Evolutionary conservation across 495 filamentous ascomycete genomes (phyloP).

Genomic region (Neurospora terricola): DNA sequence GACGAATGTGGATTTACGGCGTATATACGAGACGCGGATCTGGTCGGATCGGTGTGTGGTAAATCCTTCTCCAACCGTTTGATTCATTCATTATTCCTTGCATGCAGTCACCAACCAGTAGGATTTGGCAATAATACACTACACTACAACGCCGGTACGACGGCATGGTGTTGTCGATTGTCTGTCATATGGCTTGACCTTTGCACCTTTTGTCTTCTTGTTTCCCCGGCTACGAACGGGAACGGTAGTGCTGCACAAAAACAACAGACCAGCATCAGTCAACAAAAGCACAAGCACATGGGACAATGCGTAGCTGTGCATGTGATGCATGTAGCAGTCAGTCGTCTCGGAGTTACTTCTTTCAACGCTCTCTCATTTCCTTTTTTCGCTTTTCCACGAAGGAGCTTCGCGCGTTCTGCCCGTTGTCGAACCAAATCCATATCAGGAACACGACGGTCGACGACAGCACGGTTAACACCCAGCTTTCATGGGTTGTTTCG

Average conservation of each 20-base stretch:
- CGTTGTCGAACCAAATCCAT: neutral
- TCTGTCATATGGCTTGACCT: neutral
- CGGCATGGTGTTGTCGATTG: neutral
- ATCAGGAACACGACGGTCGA: neutral
- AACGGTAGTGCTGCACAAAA: neutral
- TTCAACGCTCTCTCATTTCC: neutral
- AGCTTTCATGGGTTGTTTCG: neutral
- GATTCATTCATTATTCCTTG: neutral
- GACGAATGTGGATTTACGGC: neutral
- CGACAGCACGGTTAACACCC: neutral
- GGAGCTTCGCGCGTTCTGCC: neutral
- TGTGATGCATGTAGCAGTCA: neutral
- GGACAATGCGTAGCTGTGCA: neutral
- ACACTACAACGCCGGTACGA: neutral
- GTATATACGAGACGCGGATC: neutral
- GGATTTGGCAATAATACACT: neutral
- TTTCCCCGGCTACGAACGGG: neutral
- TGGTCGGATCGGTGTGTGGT: neutral
- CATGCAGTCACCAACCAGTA: neutral
- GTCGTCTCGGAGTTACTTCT: neutral
- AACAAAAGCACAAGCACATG: neutral
- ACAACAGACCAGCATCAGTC: neutral
- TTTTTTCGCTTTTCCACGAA: neutral
- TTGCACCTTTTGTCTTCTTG: neutral
- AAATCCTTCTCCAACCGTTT: neutral